A percentile compares a stretch with the other conserved stretches of the same genome.
Conservation (phyloP, 257 asterid species). For the Plantago elongata region DNA sequence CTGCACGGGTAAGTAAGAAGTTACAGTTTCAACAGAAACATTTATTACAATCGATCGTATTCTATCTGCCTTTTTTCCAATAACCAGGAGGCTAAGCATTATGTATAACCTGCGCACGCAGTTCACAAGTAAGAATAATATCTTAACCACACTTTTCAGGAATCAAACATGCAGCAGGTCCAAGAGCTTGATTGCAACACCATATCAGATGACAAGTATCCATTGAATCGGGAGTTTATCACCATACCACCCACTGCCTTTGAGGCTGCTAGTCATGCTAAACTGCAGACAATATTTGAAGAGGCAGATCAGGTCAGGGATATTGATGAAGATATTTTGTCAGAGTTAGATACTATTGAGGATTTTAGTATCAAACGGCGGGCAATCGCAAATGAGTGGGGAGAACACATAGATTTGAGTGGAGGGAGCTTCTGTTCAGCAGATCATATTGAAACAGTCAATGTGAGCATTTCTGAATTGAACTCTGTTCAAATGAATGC, state of each 20-base stretch:
- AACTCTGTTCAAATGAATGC: slow-evolving; percentile 19
- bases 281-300: slow-evolving; percentile 33
- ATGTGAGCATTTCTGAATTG: slow-evolving; percentile 4
- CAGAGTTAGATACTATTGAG: slow-evolving; percentile 48
- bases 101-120: neutral
- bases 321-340: slow-evolving; percentile 42
- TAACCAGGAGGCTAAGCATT: neutral
- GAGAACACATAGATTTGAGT: slow-evolving; percentile 19
- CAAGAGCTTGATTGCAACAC: slow-evolving; percentile 25
- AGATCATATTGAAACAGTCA: slow-evolving; percentile 16
- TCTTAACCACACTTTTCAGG: slow-evolving; percentile 8
- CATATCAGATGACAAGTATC: slow-evolving; percentile 22
- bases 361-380: slow-evolving; percentile 35
- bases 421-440: slow-evolving; percentile 19
- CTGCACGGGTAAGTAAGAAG: slow-evolving; percentile 39
- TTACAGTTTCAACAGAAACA: neutral
- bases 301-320: slow-evolving; percentile 40
- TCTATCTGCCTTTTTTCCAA: neutral
- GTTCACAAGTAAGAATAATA: neutral
- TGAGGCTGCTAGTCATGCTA: slow-evolving; percentile 29
- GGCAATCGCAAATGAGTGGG: slow-evolving; percentile 23
- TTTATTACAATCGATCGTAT: neutral
- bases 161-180: slow-evolving; percentile 21
- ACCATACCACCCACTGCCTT: slow-evolving; percentile 29
- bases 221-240: slow-evolving; percentile 34